Evolutionary conservation across 2,329 filamentous ascomycete species (phyloP).

Genomic region (Colletotrichum gloeosporioides): DNA sequence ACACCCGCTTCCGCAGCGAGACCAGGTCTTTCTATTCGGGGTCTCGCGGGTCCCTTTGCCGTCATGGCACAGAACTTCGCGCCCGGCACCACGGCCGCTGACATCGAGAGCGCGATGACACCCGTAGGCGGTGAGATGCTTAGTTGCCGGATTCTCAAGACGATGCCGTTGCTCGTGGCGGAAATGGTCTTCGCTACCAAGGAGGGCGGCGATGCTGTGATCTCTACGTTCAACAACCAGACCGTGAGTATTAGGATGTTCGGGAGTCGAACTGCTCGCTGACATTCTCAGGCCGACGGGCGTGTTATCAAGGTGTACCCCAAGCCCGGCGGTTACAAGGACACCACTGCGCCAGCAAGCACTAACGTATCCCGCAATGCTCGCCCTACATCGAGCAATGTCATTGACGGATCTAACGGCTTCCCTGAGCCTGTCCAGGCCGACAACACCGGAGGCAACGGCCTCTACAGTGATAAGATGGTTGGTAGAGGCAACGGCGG

Average conservation of each 20-base stretch:
- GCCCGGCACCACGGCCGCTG: conserved; percentile 78
- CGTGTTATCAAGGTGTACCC: conserved; percentile 75
- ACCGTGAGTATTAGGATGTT: conserved; percentile 58
- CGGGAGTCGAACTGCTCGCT: neutral
- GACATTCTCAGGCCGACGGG: conserved; percentile 68
- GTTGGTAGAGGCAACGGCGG: conserved; percentile 25
- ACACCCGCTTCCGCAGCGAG: conserved; percentile 24
- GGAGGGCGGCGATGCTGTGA: conserved; percentile 76
- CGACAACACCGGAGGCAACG: conserved; percentile 29
- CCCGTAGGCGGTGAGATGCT: conserved; percentile 73
- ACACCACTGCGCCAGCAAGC: conserved; percentile 31
- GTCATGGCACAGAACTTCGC: conserved; percentile 85
- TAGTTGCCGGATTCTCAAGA: conserved; percentile 71
- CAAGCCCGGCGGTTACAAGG: conserved; percentile 56
- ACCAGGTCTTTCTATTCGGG: conserved; percentile 71
- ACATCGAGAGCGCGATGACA: conserved; percentile 84
- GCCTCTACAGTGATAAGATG: conserved; percentile 59
- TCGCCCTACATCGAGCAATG: conserved; percentile 36
- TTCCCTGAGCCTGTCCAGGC: conserved; percentile 55
- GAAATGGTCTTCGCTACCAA: conserved; percentile 78
- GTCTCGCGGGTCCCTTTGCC: conserved; percentile 73
- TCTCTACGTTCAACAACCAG: conserved; percentile 79
- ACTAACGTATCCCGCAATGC: conserved; percentile 34
- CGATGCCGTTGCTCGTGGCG: conserved; percentile 74
- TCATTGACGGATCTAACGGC: conserved; percentile 60